Conservation (phyloP, 495 filamentous ascomycete species). For the Trichoderma parareesei region DNA sequence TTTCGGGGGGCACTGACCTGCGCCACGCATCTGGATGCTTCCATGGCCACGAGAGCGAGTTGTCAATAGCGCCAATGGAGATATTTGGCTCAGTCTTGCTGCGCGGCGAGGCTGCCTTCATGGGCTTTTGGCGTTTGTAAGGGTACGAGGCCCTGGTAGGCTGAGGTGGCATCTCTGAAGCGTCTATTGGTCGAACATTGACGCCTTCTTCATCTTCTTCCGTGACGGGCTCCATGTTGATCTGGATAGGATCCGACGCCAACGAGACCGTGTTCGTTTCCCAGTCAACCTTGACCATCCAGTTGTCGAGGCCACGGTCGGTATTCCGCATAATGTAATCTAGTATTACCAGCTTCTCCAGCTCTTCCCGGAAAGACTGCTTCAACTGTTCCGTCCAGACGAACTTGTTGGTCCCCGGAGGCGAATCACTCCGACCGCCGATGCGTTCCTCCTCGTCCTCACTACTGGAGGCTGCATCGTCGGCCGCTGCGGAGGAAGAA, state of each 20-base stretch:
- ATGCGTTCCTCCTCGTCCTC: slow-evolving; percentile 25
- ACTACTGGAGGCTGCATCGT: slow-evolving; percentile 61
- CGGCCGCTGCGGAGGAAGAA: slow-evolving; percentile 47
- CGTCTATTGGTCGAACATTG: slow-evolving; percentile 47
- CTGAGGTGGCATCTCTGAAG: slow-evolving; percentile 36
- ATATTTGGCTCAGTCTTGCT: slow-evolving; percentile 56
- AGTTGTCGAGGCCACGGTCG: slow-evolving; percentile 93
- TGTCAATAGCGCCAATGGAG: slow-evolving; percentile 88
- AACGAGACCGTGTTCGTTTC: slow-evolving; percentile 74
- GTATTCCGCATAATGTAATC: slow-evolving; percentile 99
- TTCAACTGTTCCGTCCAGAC: slow-evolving; percentile 86
- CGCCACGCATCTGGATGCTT: slow-evolving; percentile 92
- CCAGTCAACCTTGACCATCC: slow-evolving; percentile 98
- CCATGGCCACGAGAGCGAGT: slow-evolving; percentile 97
- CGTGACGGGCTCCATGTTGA: slow-evolving; percentile 45
- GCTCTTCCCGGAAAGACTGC: slow-evolving; percentile 85
- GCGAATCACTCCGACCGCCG: slow-evolving; percentile 18
- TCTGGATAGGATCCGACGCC: slow-evolving; percentile 68
- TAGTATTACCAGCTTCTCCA: slow-evolving; percentile 95
- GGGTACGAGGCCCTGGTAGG: slow-evolving; percentile 49
- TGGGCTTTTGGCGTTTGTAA: slow-evolving; percentile 72
- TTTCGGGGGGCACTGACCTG: slow-evolving; percentile 25
- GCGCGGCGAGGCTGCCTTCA: slow-evolving; percentile 48
- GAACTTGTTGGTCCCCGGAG: slow-evolving; percentile 48
- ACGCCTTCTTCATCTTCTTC: slow-evolving; percentile 39